Percentiles rank a stretch among this genome's conserved stretches.
phyloP scores from a whole-genome alignment of 225 moss, liverwort and hornwort species.

The Thuidium tamariscinum region DNA sequence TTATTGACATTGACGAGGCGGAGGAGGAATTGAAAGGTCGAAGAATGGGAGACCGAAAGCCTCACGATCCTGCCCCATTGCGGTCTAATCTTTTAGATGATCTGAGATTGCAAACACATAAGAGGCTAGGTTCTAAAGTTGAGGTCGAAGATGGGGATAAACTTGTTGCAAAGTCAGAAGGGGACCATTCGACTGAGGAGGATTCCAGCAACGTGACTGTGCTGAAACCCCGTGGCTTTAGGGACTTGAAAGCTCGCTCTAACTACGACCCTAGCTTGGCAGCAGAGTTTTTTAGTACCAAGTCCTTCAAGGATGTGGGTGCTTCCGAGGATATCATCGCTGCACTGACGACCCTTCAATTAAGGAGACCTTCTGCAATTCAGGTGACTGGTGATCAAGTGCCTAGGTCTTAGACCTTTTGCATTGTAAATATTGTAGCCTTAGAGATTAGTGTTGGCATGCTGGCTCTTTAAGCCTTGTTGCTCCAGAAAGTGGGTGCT shows the following conservation, averaged over 20 bases:
- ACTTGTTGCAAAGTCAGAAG: not conserved
- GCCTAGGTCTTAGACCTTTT: not conserved
- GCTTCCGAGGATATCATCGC: slow-evolving; percentile 60
- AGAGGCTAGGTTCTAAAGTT: slow-evolving; percentile 6
- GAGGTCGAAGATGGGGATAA: slow-evolving; percentile 10
- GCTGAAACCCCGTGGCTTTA: slow-evolving; percentile 36
- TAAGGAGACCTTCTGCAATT: slow-evolving; percentile 81
- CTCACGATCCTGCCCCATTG: not conserved
- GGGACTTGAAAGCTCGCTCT: slow-evolving; percentile 63
- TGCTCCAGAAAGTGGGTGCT: not conserved
- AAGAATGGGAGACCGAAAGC: slow-evolving; percentile 10
- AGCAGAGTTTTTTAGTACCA: slow-evolving; percentile 67
- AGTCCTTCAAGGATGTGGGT: slow-evolving; percentile 63
- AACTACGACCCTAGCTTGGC: slow-evolving; percentile 83
- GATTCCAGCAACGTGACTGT: slow-evolving; percentile 16
- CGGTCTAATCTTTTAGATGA: slow-evolving; percentile 53
- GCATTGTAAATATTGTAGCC: not conserved
- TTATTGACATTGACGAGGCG: slow-evolving; percentile 37
- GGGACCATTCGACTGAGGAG: not conserved
- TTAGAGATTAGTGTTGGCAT: not conserved
- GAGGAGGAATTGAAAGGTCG: not conserved
- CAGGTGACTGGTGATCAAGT: slow-evolving; percentile 39
- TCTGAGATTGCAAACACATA: slow-evolving; percentile 62
- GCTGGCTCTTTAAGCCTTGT: not conserved
- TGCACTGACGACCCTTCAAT: slow-evolving; percentile 57